A percentile compares a stretch with the other conserved stretches of the same genome.
Evolutionary conservation across 106 monocot genomes (phyloP).

Genomic region (Gastrodia elata): DNA sequence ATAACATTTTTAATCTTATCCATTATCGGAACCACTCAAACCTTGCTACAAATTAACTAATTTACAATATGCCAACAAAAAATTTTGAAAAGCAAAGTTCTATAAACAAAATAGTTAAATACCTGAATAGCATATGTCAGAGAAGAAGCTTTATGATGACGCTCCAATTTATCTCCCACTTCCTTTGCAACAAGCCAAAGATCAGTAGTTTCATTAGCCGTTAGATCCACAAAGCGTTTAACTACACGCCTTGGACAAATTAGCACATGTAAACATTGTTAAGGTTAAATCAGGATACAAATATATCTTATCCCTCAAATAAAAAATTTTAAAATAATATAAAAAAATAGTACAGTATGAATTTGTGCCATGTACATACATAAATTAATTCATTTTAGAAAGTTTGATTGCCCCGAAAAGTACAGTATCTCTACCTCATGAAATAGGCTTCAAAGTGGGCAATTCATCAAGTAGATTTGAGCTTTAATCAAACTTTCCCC

Average conservation of each 20-base stretch:
- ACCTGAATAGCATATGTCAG: slow-evolving; percentile 84
- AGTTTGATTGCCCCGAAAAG: too few species aligned
- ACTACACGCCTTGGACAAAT: slow-evolving; percentile 91
- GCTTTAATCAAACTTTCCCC: too few species aligned
- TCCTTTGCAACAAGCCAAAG: slow-evolving; percentile 80
- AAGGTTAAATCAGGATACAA: slow-evolving; percentile 28
- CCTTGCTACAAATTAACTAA: too few species aligned
- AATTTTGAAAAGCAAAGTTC: neutral
- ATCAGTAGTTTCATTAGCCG: slow-evolving; percentile 62
- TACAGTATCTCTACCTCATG: too few species aligned
- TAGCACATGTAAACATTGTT: slow-evolving; percentile 77
- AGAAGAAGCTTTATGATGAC: slow-evolving; percentile 73
- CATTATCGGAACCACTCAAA: too few species aligned
- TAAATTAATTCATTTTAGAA: too few species aligned
- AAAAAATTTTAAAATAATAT: neutral
- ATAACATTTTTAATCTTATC: too few species aligned
- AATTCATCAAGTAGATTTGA: too few species aligned
- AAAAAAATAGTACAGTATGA: neutral
- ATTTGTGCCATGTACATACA: neutral
- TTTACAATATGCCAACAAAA: neutral
- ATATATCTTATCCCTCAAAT: neutral
- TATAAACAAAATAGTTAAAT: slow-evolving; percentile 1
- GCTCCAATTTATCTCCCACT: slow-evolving; percentile 67
- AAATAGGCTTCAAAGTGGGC: too few species aligned
- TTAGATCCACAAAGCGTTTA: slow-evolving; percentile 80